These are phyloP conservation scores for Adiantum capillusveneris DNA, from an alignment of 75 land plant genomes.

Conservation along the genomic window DNA sequence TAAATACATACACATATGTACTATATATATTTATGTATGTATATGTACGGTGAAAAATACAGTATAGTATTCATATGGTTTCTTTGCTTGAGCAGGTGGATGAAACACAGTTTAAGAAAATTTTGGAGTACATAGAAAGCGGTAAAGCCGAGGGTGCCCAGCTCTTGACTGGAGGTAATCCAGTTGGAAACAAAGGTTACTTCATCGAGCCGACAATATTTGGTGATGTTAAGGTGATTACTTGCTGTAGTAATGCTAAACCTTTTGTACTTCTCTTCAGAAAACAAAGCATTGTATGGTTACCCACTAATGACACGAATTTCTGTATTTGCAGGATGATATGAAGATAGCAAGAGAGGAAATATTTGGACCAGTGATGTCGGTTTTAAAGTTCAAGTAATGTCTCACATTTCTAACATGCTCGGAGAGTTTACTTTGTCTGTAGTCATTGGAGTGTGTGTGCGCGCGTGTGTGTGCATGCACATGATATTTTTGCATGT, in stretches of 20 bases:
- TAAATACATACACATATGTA: conserved; percentile 9
- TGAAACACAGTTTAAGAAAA: conserved; percentile 19
- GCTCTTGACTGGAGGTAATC: conserved; percentile 24
- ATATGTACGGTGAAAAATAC: not conserved
- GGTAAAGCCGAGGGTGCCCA: conserved; percentile 34
- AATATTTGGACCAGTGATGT: conserved; percentile 79
- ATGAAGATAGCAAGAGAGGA: conserved; percentile 74
- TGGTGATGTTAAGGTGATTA: conserved; percentile 24
- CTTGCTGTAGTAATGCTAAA: too few relatives aligned
- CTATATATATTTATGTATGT: too few relatives aligned
- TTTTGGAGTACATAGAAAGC: conserved; percentile 20
- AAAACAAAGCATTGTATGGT: too few relatives aligned
- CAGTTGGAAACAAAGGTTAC: conserved; percentile 19
- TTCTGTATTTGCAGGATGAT: conserved; percentile 51
- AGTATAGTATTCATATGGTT: too few relatives aligned
- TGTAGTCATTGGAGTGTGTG: too few relatives aligned
- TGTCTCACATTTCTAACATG: too few relatives aligned
- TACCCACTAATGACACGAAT: too few relatives aligned
- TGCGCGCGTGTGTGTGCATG: too few relatives aligned
- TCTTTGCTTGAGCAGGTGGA: conserved; percentile 18
- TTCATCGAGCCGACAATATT: conserved; percentile 31
- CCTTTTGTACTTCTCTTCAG: too few relatives aligned
- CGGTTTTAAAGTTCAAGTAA: conserved; percentile 63
- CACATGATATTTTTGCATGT: too few relatives aligned
- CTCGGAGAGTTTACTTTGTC: too few relatives aligned